Percentiles rank a stretch among this genome's conserved stretches.
phyloP scores from a whole-genome alignment of 352 stramenopile genomes.

The Pythium pyrilobum region DNA sequence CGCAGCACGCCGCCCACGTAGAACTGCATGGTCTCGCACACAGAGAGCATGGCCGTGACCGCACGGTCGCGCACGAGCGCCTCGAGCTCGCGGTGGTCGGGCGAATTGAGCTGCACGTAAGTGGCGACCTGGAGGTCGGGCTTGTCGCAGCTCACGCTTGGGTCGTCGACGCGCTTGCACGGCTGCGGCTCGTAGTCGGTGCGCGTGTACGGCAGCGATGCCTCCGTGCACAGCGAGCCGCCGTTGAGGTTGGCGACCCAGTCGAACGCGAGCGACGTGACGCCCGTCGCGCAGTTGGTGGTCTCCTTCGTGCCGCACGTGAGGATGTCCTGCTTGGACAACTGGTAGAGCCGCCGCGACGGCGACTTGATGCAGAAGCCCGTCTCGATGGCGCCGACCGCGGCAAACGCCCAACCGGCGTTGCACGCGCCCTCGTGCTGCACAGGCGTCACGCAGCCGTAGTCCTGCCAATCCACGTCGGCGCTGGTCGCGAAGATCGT shows the following conservation, averaged over 20 bases:
- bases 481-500: not conserved
- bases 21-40: slow-evolving; percentile 2
- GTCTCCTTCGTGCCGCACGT: slow-evolving; percentile 7
- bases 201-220: slow-evolving; percentile 10
- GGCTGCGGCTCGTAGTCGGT: not conserved
- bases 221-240: slow-evolving; percentile 12
- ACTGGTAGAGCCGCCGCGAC: not conserved
- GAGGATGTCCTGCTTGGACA: slow-evolving; percentile 19
- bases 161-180: not conserved
- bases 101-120: slow-evolving; percentile 2
- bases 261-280: not conserved
- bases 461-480: not conserved
- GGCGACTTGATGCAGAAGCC: slow-evolving; percentile 10
- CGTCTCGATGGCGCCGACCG: slow-evolving; percentile 11
- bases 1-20: slow-evolving; percentile 5
- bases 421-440: slow-evolving; percentile 12
- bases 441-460: slow-evolving; percentile 11
- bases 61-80: slow-evolving; percentile 2
- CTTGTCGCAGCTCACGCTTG: not conserved
- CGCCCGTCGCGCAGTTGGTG: not conserved
- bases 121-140: not conserved
- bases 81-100: slow-evolving; percentile 2
- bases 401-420: slow-evolving; percentile 9
- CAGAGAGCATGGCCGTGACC: slow-evolving; percentile 2
- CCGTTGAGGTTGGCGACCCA: slow-evolving; percentile 2